Evolutionary conservation across 169 alveolate species (phyloP), one percentile per base, ranked within the genome.

Genomic region (Amoebophrya sp.): DNA sequence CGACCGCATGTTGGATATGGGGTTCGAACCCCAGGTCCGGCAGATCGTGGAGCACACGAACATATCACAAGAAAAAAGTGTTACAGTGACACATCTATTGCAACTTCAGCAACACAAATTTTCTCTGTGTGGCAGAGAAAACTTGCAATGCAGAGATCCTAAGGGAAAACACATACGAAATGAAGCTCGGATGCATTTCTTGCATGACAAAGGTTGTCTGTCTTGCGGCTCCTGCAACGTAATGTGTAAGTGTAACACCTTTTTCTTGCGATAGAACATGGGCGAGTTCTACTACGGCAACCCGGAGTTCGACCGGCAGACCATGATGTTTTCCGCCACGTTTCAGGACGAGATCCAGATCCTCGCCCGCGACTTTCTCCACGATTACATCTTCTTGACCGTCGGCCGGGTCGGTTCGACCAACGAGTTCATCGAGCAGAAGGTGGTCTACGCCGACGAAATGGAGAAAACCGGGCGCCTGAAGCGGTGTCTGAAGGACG

Each of bases 1-100:
- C 25, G 99, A 99, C 94, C 91, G 98, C 32, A 98, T 99, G 99
- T 95, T 99, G 93, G 99, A 98, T 92, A 95, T 98, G 98, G 99
- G 99, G 35, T 97, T 98, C 94, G 99, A 97, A 94, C 94, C 95
- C 2, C 95, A 94, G 77, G 91, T 94, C 89, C 77, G 89, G 33
- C 77, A 38, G 39, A 92, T 94, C 23, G 94, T 93, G 18, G 92
- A 89, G 38, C 89, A 89, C 55, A 53, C 55, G 41, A 93, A 91
- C n/a, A n/a, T n/a, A n/a, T n/a, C n/a, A n/a, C n/a, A n/a, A n/a
- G n/a, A n/a, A n/a, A n/a, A n/a, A n/a, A n/a, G n/a, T n/a, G n/a
- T n/a, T n/a, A n/a, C n/a, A n/a, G n/a, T n/a, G n/a, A n/a, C n/a
- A n/a, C n/a, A n/a, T n/a, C n/a, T n/a, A n/a, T n/a, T n/a, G n/a